Evolutionary conservation across 768 basidiomycete genomes (phyloP).

Genomic region (Lepiota subincarnata): DNA sequence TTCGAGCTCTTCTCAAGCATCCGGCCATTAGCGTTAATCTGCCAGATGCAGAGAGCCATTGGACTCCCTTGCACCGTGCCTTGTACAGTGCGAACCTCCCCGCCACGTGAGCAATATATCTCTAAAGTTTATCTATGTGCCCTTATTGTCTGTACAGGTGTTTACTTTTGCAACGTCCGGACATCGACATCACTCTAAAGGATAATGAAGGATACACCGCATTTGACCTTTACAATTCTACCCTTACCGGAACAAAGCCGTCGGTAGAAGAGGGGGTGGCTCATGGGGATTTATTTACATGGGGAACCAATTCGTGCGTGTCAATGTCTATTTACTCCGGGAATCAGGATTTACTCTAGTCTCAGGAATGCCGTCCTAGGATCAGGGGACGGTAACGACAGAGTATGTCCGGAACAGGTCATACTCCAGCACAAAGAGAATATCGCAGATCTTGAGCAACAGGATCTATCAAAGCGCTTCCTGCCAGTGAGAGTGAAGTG

Average conservation of each 20-base stretch:
- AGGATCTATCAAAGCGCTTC: constrained; percentile 46
- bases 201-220: constrained; percentile 89
- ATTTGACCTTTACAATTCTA: constrained; percentile 91
- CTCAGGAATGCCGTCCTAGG: constrained; percentile 85
- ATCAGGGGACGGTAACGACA: constrained; percentile 73
- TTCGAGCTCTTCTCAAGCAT: constrained; percentile 70
- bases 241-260: constrained; percentile 63
- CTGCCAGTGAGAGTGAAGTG: constrained; percentile 58
- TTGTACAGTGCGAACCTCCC: constrained; percentile 76
- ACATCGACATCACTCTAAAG: constrained; percentile 69
- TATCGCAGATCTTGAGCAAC: constrained; percentile 18
- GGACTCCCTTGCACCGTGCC: constrained; percentile 89
- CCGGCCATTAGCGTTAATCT: constrained; percentile 77
- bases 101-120: constrained; percentile 47
- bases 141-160: neutral
- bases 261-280: constrained; percentile 32
- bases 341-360: neutral
- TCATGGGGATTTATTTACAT: constrained; percentile 70
- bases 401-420: constrained; percentile 75
- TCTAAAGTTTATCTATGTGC: constrained; percentile 4
- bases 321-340: neutral
- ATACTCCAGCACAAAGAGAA: constrained; percentile 39
- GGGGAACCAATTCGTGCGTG: constrained; percentile 76
- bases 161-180: constrained; percentile 68
- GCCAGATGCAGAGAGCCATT: constrained; percentile 78